phyloP scores from a whole-genome alignment of 2,329 filamentous ascomycete genomes.

The Pseudodiploospora longispora region DNA sequence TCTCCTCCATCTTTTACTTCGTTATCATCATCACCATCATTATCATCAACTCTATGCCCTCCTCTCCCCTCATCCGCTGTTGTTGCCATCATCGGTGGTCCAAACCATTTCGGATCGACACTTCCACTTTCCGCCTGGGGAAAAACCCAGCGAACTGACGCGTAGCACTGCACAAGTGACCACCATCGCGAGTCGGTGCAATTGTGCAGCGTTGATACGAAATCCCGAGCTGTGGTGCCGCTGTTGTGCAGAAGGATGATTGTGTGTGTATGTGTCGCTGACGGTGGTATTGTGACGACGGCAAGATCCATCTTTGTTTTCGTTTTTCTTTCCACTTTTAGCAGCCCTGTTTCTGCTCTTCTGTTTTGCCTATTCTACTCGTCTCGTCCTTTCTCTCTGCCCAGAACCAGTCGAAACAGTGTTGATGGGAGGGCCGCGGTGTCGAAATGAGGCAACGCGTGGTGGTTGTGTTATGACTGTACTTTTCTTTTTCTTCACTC shows the following conservation, averaged over 20 bases:
- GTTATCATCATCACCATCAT: neutral
- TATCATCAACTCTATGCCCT: neutral
- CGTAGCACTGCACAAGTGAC: slow-evolving; percentile 6
- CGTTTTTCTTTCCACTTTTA: too few relatives aligned
- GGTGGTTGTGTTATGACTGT: neutral
- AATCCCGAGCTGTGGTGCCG: neutral
- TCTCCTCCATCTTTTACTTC: neutral
- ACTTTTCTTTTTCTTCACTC: neutral
- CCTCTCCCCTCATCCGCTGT: neutral
- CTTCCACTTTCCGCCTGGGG: neutral
- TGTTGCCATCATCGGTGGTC: slow-evolving; percentile 2
- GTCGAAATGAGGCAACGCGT: too few relatives aligned
- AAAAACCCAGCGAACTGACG: slow-evolving; percentile 6
- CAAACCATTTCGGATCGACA: too few relatives aligned
- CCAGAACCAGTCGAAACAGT: too few relatives aligned
- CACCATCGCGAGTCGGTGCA: slow-evolving; percentile 3
- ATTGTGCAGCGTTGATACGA: slow-evolving; percentile 2
- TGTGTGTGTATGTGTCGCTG: slow-evolving; percentile 4
- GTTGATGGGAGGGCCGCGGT: too few relatives aligned
- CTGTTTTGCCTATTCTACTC: too few relatives aligned
- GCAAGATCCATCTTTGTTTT: neutral
- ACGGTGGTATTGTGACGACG: slow-evolving; percentile 4
- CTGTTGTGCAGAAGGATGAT: slow-evolving; percentile 5
- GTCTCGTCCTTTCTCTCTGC: too few relatives aligned
- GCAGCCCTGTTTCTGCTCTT: too few relatives aligned